Percentiles rank a stretch among this genome's conserved stretches.
Evolutionary conservation across 169 alveolate genomes (phyloP).

Genomic region (Cryptosporidium canis): DNA sequence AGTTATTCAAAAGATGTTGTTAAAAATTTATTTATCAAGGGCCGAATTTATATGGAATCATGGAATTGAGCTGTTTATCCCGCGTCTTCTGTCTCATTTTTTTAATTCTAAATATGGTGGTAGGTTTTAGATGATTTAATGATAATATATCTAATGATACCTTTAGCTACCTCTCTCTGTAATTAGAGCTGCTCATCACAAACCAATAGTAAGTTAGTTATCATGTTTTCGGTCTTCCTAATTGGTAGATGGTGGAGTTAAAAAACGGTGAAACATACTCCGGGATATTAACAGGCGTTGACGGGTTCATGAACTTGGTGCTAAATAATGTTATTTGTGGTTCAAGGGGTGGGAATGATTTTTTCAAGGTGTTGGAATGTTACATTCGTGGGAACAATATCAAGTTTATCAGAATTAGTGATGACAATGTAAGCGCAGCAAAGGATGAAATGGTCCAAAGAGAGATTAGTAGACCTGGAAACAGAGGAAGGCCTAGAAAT

Average conservation of each 20-base stretch:
- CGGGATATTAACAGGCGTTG: conserved; percentile 84
- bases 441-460: conserved; percentile 78
- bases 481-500: conserved; percentile 47
- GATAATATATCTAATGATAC: background rate
- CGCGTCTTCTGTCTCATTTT: conserved; percentile 45
- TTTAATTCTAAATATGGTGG: conserved; percentile 64
- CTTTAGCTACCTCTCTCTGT: conserved; percentile 84
- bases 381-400: conserved; percentile 86
- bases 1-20: background rate
- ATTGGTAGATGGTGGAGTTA: conserved; percentile 82
- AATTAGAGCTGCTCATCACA: conserved; percentile 83
- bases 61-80: conserved; percentile 29
- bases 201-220: conserved; percentile 83
- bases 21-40: conserved; percentile 9
- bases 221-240: background rate
- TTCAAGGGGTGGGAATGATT: conserved; percentile 83
- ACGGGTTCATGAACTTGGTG: conserved; percentile 85
- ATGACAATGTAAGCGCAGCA: conserved; percentile 82
- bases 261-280: conserved; percentile 87
- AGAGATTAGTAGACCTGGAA: conserved; percentile 15
- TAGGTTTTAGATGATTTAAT: conserved; percentile 8
- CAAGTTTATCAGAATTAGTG: conserved; percentile 84
- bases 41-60: conserved; percentile 34
- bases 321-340: conserved; percentile 84
- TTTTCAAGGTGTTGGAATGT: conserved; percentile 84